phyloP scores from a whole-genome alignment of 2,329 filamentous ascomycete genomes.

The Chalaropsis ovoidea region DNA sequence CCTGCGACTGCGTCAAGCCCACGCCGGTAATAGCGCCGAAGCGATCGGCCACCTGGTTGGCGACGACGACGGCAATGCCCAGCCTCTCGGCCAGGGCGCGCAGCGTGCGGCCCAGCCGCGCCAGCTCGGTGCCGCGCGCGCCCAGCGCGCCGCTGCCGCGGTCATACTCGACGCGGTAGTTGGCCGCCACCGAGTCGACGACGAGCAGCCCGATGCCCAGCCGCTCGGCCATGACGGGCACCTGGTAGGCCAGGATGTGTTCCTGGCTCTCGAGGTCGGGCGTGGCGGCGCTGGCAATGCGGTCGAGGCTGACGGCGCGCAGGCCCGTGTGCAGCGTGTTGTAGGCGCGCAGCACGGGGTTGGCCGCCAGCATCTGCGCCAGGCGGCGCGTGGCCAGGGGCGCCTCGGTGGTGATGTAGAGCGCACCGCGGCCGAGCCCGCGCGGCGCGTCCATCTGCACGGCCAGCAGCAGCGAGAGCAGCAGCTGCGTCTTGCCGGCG shows the following conservation, averaged over 20 bases:
- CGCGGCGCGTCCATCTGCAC: conserved; percentile 67
- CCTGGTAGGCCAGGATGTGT: conserved; percentile 85
- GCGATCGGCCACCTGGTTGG: conserved; percentile 90
- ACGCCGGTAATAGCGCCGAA: conserved; percentile 41
- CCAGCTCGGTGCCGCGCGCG: conserved; percentile 63
- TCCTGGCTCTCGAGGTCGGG: conserved; percentile 91
- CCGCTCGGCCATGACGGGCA: conserved; percentile 70
- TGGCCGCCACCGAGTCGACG: conserved; percentile 86
- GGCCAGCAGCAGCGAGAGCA: conserved; percentile 73
- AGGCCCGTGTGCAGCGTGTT: conserved; percentile 38
- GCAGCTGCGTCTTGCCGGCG: conserved; percentile 88
- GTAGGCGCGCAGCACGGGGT: conserved; percentile 31
- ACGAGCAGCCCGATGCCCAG: conserved; percentile 72
- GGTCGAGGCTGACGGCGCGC: conserved; percentile 53
- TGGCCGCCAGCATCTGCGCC: conserved; percentile 56
- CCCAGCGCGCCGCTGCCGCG: conserved; percentile 51
- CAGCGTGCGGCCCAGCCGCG: conserved; percentile 64
- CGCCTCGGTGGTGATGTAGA: conserved; percentile 93
- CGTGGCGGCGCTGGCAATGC: conserved; percentile 69
- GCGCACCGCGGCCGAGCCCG: conserved; percentile 60
- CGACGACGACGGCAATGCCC: conserved; percentile 74
- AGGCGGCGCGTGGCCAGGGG: conserved; percentile 73
- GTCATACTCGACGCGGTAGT: conserved; percentile 80
- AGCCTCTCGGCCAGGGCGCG: conserved; percentile 64
- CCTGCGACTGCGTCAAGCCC: conserved; percentile 19